Evolutionary conservation across 2,329 filamentous ascomycete genomes (phyloP).

Genomic region (Trichophyton mentagrophytes): DNA sequence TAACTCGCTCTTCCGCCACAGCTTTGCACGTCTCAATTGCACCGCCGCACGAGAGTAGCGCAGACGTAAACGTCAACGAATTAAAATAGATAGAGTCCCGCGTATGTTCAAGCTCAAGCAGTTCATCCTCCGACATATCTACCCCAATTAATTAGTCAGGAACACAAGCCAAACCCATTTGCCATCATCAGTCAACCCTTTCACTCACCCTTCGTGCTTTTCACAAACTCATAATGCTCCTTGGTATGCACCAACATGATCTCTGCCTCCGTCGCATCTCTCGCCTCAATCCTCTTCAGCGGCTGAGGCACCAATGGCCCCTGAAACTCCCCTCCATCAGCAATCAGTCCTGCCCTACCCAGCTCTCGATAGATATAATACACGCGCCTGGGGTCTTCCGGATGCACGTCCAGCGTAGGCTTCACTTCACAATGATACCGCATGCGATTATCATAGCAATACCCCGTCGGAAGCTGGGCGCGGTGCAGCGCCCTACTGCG

Average conservation of each 20-base stretch:
- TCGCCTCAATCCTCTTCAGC: constrained; percentile 58
- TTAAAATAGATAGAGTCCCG: constrained; percentile 75
- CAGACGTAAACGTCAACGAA: constrained; percentile 65
- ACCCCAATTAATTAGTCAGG: background rate
- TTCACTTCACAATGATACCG: constrained; percentile 84
- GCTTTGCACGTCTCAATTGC: constrained; percentile 92
- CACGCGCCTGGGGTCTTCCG: constrained; percentile 85
- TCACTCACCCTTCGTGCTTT: constrained; percentile 37
- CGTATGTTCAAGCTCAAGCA: constrained; percentile 56
- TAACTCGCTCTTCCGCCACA: constrained; percentile 70
- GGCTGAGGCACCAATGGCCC: constrained; percentile 41
- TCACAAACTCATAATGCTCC: constrained; percentile 69
- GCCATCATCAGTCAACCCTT: too few relatives aligned
- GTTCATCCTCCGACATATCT: constrained; percentile 44
- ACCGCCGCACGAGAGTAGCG: constrained; percentile 74
- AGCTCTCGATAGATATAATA: constrained; percentile 87
- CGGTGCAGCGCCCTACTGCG: constrained; percentile 33
- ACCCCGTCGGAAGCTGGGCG: constrained; percentile 53
- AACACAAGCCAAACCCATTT: background rate
- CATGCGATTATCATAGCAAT: constrained; percentile 91
- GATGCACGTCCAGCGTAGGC: constrained; percentile 59
- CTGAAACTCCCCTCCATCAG: constrained; percentile 42
- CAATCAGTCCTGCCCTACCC: constrained; percentile 63
- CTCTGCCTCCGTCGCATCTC: constrained; percentile 65
- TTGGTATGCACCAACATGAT: constrained; percentile 66